Evolutionary conservation across 768 basidiomycete genomes (phyloP), one percentile per base, ranked within the genome.

Genomic region (Leucogyrophana mollusca): DNA sequence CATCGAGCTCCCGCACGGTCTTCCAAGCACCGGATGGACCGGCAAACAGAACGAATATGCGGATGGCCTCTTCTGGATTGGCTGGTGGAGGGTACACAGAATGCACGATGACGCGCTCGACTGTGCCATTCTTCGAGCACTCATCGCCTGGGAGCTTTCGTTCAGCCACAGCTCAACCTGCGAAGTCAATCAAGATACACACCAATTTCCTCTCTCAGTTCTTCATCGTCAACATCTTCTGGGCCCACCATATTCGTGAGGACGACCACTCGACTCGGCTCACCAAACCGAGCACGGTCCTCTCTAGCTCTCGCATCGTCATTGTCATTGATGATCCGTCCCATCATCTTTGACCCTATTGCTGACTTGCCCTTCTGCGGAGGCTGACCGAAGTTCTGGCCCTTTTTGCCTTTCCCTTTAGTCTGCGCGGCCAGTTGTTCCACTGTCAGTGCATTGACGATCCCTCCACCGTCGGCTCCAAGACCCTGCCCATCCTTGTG

Each of bases 11-110:
- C 39, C 92, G 80, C 2, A 94, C 90, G 0, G 92, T 94, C 66
- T 92, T 91, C 94, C 94, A 98, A 5, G 94, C 95, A 9, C 92
- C 95, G 0, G 79, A 94, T 4, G 90, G 90, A 1, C 94, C 95
- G 0, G 84, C 83, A 58, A 95, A 98, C 43, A 89, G 70, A 13
- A 97, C 87, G 60, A 96, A 98, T 44, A 97, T 85, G 42, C 94
- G 84, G 4, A 96, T 87, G 1, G 85, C 83, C n/a, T 92, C 87
- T n/a, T 84, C 83, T 2, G 80, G 73, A 39, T 85, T 74, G 3
- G 65, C 51, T 0, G 90, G 79, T 2, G 78, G 70, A 2, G 91
- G 90, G 34, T 83, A 73, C 36, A 88, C 78, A 32, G 80, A 68
- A 55, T 97, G 94, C 1, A 96, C 78, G 20, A 94, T 68, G 9